These are phyloP conservation scores for Zea luxurians DNA, from an alignment of 176 grass and related monocot species.

Conservation along the genomic window DNA sequence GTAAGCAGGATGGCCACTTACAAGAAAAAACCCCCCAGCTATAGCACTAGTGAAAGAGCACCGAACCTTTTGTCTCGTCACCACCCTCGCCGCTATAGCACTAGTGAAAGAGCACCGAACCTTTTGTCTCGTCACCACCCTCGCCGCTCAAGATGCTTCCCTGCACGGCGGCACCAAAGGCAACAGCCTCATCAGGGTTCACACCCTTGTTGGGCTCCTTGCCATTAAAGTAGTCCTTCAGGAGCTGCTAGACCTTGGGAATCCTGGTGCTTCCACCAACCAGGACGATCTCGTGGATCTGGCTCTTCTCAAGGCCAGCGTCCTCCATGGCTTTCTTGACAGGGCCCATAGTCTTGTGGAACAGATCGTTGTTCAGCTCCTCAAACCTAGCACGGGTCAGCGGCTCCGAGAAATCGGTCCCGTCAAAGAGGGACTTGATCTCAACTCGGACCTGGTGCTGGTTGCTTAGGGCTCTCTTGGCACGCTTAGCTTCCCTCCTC, in stretches of 20 bases:
- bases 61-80: too few species aligned
- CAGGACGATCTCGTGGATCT: slow-evolving; percentile 83
- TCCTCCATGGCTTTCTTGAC: slow-evolving; percentile 80
- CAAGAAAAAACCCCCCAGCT: too few species aligned
- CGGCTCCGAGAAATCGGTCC: slow-evolving; percentile 70
- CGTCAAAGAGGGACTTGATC: slow-evolving; percentile 70
- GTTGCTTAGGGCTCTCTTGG: slow-evolving; percentile 78
- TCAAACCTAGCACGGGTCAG: slow-evolving; percentile 70
- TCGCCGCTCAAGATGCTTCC: too few species aligned
- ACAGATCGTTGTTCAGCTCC: slow-evolving; percentile 72
- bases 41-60: too few species aligned
- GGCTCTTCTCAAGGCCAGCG: slow-evolving; percentile 64
- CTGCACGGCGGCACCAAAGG: too few species aligned
- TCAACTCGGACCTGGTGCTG: slow-evolving; percentile 76
- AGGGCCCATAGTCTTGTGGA: slow-evolving; percentile 71
- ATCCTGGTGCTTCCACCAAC: slow-evolving; percentile 78
- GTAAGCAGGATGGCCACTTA: too few species aligned
- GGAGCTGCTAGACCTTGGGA: slow-evolving; percentile 75
- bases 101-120: too few species aligned
- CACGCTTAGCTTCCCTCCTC: slow-evolving; percentile 70
- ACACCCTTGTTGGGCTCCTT: too few species aligned
- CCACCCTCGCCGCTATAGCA: too few species aligned
- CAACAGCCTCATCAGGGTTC: too few species aligned
- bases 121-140: too few species aligned
- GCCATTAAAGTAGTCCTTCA: too few species aligned